These are phyloP conservation scores for Thraustotheca clavata DNA, from an alignment of 352 stramenopile species.

Conservation along the genomic window DNA sequence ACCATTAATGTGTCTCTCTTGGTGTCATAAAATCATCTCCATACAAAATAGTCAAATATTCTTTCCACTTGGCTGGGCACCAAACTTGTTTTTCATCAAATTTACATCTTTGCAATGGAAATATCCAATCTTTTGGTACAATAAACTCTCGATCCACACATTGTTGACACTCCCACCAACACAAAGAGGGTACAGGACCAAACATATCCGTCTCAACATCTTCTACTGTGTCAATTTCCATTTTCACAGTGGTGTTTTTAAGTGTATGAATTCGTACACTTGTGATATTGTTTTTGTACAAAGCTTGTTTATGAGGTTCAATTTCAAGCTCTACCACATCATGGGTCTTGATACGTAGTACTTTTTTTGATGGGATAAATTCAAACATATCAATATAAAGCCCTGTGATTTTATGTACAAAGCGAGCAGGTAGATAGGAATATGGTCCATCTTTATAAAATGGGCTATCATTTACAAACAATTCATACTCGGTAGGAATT, in stretches of 20 bases:
- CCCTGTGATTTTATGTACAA: slow-evolving; percentile 39
- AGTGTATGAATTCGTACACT: background rate
- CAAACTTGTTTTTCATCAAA: slow-evolving; percentile 24
- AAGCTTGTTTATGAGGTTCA: background rate
- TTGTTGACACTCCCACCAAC: background rate
- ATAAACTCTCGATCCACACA: slow-evolving; percentile 20
- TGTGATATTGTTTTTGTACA: background rate
- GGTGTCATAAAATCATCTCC: slow-evolving; percentile 24
- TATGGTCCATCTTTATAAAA: background rate
- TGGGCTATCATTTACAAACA: slow-evolving; percentile 41
- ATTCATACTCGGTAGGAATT: slow-evolving; percentile 32
- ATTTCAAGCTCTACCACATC: background rate
- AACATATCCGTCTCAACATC: background rate
- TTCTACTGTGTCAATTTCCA: background rate
- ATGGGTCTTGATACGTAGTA: background rate
- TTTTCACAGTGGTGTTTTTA: background rate
- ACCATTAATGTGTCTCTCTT: too few relatives aligned
- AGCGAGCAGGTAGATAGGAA: slow-evolving; percentile 27
- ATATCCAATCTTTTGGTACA: slow-evolving; percentile 27
- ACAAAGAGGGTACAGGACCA: background rate
- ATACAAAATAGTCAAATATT: slow-evolving; percentile 30
- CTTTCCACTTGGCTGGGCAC: slow-evolving; percentile 22
- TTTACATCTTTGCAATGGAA: slow-evolving; percentile 23
- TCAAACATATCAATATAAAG: slow-evolving; percentile 46
- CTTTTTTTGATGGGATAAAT: slow-evolving; percentile 22